These are phyloP conservation scores for Betula pendula DNA, from an alignment of 306 rosid species.

Conservation along the genomic window DNA sequence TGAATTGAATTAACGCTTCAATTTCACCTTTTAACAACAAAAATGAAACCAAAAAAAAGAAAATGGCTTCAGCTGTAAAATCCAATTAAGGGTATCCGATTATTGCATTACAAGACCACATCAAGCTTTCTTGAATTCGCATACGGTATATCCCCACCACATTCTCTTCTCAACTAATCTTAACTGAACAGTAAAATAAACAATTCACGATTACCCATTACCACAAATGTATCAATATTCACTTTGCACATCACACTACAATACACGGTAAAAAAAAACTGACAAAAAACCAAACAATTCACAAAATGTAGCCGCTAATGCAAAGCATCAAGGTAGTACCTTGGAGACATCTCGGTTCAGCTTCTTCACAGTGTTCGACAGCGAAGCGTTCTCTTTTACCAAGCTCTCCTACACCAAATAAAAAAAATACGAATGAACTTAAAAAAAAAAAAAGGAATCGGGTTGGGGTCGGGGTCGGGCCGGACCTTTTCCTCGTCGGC, in stretches of 20 bases:
- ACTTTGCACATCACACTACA: neutral
- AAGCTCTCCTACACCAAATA: slow-evolving; percentile 50
- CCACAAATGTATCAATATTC: neutral
- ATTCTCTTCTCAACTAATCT: neutral
- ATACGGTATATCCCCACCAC: neutral
- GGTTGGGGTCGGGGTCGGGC: neutral
- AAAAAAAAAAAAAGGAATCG: neutral
- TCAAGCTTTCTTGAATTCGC: neutral
- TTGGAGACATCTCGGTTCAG: slow-evolving; percentile 88
- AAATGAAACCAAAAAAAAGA: neutral
- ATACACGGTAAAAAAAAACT: neutral
- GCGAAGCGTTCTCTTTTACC: slow-evolving; percentile 61
- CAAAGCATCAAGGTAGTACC: slow-evolving; percentile 38
- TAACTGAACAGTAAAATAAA: neutral
- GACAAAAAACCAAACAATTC: neutral
- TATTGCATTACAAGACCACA: neutral
- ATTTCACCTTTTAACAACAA: neutral
- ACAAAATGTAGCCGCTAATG: neutral
- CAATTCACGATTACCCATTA: neutral
- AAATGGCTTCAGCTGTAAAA: no score
- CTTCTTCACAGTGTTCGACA: slow-evolving; percentile 67
- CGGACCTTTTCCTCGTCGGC: slow-evolving; percentile 64
- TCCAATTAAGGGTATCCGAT: neutral
- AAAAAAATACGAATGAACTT: neutral
- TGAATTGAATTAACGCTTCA: neutral